A percentile compares a stretch with the other conserved stretches of the same genome.
Conservation (phyloP, 352 stramenopile genomes). For the Phytophthora crassamura region DNA sequence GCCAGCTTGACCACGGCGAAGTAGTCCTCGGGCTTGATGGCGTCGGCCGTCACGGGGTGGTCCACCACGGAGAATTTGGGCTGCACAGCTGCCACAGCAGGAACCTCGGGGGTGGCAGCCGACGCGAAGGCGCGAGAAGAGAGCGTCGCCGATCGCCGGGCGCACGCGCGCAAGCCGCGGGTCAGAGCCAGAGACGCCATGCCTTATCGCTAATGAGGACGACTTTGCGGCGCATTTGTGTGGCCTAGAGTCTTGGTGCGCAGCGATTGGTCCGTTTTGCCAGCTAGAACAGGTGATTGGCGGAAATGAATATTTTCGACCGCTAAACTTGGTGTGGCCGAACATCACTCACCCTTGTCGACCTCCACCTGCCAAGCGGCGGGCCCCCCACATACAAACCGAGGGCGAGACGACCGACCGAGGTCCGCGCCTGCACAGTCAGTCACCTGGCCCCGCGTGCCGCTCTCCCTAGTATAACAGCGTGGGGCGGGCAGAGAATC, state of each 20-base stretch:
- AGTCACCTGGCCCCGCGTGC: too few species aligned
- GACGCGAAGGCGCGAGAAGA: conserved; percentile 31
- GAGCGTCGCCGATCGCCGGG: conserved; percentile 18
- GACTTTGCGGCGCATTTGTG: conserved; percentile 14
- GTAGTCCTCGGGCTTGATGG: conserved; percentile 75
- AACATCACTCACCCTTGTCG: conserved; percentile 14
- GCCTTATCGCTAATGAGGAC: neutral
- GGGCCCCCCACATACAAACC: conserved; percentile 20
- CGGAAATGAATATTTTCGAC: conserved; percentile 1
- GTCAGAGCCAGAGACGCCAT: conserved; percentile 37
- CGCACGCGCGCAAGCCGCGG: conserved; percentile 31
- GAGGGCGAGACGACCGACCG: neutral
- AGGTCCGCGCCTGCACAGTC: neutral
- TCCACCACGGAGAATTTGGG: conserved; percentile 78
- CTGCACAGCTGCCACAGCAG: conserved; percentile 8
- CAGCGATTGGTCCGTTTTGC: conserved; percentile 13
- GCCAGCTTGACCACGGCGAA: conserved; percentile 88
- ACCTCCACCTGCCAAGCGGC: conserved; percentile 10
- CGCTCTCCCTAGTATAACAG: conserved; percentile 10
- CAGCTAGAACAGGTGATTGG: conserved; percentile 12
- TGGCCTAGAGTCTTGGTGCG: conserved; percentile 24
- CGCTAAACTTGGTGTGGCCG: conserved; percentile 16
- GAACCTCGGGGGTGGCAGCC: conserved; percentile 12
- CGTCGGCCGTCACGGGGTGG: conserved; percentile 74
- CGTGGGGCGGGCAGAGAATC: neutral